Evolutionary conservation across 2,329 filamentous ascomycete genomes (phyloP), one percentile per base, ranked within the genome.

Genomic region (Tolypocladium cylindrosporum): DNA sequence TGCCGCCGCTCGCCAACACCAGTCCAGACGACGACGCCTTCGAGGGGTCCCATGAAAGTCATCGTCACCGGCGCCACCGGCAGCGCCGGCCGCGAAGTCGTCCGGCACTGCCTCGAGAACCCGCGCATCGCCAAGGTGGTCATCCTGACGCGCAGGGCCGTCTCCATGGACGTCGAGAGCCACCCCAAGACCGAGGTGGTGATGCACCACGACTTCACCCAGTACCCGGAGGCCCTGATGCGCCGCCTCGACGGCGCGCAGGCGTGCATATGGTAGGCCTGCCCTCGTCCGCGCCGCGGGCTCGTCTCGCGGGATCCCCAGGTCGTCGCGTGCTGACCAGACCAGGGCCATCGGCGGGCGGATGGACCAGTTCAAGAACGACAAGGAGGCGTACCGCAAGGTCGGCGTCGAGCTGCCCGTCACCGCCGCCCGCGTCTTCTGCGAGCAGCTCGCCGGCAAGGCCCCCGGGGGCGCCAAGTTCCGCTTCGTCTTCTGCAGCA

Each of bases 371-470:
- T 75, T 80, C 62, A 79, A 72, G 31, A 72, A 72, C 36, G 75
- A 79, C 51, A 79, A 84, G 27, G 65, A 64, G 24, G 63, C 66
- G 39, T 70, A 68, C 31, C 69, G 68, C 57, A 77, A 77, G 41
- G 84, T 89, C 58, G 85, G 83, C 9, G 73, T 83, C 56, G 79
- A 83, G 59, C 86, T 84, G 65, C 77, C 86, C 1, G 65, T 88
- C 10, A 77, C 78, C 1, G 84, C 84, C 1, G 86, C 85, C 0
- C 77, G 77, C 58, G 79, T 81, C 10, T 84, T 89, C 60, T 59
- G 66, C 53, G 57, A 65, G 2, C 62, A 62, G 48, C 67, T 76
- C 27, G 66, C 68, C 9, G 61, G 67, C 6, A 64, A 67, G 53
- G 61, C 69, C 2, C 66, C 70, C 4, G 58, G 61, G 4, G 68